phyloP scores from a whole-genome alignment of 129 eudicot species.

The Escallonia rubra region DNA sequence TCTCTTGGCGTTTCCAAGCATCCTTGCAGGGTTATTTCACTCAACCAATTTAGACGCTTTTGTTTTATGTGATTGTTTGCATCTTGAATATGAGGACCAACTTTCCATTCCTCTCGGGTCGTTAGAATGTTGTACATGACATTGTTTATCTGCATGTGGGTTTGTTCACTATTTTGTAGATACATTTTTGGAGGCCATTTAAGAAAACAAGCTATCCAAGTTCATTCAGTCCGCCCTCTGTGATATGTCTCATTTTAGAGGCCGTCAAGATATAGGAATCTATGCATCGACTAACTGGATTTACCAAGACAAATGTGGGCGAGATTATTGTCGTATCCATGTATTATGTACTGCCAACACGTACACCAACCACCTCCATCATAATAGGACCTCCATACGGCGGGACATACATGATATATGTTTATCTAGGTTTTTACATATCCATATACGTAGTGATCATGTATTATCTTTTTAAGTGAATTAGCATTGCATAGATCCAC shows the following conservation, averaged over 20 bases:
- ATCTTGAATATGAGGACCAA: not conserved
- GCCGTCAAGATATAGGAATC: not conserved
- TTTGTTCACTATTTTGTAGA: too few species aligned
- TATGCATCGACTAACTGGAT: not conserved
- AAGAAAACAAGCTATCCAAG: too few species aligned
- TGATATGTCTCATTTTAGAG: not conserved
- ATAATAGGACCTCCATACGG: too few species aligned
- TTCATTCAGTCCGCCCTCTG: not conserved
- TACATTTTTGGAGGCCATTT: too few species aligned
- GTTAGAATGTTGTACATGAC: not conserved
- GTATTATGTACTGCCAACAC: too few species aligned
- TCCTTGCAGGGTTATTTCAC: constrained; percentile 66
- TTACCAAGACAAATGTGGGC: not conserved
- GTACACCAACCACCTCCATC: too few species aligned
- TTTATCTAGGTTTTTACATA: too few species aligned
- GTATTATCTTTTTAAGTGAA: too few species aligned
- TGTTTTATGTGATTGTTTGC: not conserved
- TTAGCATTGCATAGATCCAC: too few species aligned
- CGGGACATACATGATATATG: too few species aligned
- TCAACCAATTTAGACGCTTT: not conserved
- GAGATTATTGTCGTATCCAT: too few species aligned
- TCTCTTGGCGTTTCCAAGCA: constrained; percentile 79
- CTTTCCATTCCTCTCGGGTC: not conserved
- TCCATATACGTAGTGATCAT: too few species aligned
- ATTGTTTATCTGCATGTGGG: not conserved